These are phyloP conservation scores for Hamamelis virginiana DNA, from an alignment of 164 flowering plant species.

Conservation along the genomic window DNA sequence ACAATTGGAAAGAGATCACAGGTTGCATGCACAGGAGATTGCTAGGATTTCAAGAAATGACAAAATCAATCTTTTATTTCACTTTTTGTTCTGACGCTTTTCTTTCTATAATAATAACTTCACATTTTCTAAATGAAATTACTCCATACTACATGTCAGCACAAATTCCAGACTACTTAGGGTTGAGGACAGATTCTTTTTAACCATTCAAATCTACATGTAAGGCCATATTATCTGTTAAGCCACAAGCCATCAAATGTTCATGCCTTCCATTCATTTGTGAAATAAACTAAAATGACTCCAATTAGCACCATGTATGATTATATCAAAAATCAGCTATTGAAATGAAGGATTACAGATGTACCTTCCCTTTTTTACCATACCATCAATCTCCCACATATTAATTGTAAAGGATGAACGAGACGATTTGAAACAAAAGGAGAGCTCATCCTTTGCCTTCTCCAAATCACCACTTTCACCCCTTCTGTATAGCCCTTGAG, in stretches of 20 bases:
- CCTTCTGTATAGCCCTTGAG: slow-evolving; percentile 80
- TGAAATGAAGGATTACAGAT: background rate
- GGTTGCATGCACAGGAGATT: background rate
- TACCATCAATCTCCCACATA: slow-evolving; percentile 99
- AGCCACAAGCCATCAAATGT: no score
- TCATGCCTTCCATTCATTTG: no score
- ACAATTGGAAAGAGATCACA: background rate
- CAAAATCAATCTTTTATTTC: background rate
- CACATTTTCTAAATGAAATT: background rate
- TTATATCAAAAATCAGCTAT: background rate
- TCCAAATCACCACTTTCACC: slow-evolving; percentile 67
- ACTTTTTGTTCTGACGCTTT: background rate
- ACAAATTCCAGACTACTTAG: background rate
- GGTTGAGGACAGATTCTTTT: background rate
- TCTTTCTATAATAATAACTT: background rate
- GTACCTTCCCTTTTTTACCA: slow-evolving; percentile 95
- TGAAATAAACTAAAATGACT: background rate
- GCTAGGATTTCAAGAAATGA: background rate
- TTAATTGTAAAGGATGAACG: slow-evolving; percentile 93
- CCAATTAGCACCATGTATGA: background rate
- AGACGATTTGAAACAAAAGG: slow-evolving; percentile 96
- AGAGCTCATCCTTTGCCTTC: slow-evolving; percentile 89
- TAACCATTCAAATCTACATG: background rate
- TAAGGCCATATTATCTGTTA: background rate
- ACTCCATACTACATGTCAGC: background rate